Evolutionary conservation across 2,329 filamentous ascomycete species (phyloP).

Genomic region (Penicillium corylophilum): DNA sequence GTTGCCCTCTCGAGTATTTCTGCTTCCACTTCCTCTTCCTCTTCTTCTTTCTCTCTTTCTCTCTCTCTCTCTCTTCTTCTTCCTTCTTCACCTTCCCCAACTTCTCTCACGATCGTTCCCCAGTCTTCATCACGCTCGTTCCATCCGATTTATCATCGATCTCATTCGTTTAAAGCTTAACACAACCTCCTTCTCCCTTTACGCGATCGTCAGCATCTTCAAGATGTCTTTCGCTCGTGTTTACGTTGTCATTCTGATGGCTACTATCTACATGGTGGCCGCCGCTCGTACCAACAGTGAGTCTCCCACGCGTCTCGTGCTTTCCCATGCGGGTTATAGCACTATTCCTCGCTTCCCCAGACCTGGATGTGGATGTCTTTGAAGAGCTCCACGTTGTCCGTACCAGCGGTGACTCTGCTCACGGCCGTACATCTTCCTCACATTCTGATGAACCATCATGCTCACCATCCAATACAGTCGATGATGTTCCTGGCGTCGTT

Average conservation of each 20-base stretch:
- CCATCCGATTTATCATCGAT: not conserved
- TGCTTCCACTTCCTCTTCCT: not conserved
- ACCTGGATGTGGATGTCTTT: not conserved
- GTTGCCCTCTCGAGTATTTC: slow-evolving; percentile 1
- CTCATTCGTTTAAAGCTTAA: not conserved
- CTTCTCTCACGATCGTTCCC: not conserved
- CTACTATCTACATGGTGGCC: slow-evolving; percentile 21
- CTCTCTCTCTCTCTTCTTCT: too few relatives aligned
- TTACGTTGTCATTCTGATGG: slow-evolving; percentile 19
- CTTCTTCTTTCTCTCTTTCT: not conserved
- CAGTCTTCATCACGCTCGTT: not conserved
- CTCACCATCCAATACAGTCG: slow-evolving; percentile 5
- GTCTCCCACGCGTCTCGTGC: slow-evolving; percentile 1
- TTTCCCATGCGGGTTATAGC: too few relatives aligned
- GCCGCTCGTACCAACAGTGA: slow-evolving; percentile 21
- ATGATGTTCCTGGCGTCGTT: not conserved
- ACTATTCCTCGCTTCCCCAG: not conserved
- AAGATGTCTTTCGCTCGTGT: slow-evolving; percentile 11
- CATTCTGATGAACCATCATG: not conserved
- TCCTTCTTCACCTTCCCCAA: not conserved
- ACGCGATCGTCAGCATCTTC: not conserved
- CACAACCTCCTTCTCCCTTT: not conserved
- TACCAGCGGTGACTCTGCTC: not conserved
- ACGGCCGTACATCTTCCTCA: not conserved
- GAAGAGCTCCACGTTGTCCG: not conserved